Base-by-base conservation (phyloP, 805 yeast species). In the Kuraishia capsulata region DNA sequence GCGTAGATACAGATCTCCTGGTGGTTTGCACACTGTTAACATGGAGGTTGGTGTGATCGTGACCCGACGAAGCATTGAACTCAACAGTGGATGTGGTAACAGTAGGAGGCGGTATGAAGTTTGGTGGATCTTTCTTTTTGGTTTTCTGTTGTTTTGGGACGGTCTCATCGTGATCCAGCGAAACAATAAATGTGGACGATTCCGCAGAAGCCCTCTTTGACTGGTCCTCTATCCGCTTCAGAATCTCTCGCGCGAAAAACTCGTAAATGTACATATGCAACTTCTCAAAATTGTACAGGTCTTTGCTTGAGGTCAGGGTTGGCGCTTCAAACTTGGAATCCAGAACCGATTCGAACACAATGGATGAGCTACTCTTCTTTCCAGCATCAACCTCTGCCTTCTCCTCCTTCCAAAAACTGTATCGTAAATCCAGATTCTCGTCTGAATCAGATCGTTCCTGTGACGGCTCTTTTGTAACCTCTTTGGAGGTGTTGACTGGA, bases 291-390 rank as follows among this genome's bases (percentile, higher is more conserved):
- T 30, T 11, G 20, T 17, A 30, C 20, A 30, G 10, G 20, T 30
- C 33, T 6, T 11, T 11, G 20, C 10, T 18, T 6, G 10, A 8
- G 18, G 19, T 18, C 17, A 36, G 21, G 16, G 13, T 9, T 33
- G 13, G 9, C 30, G 6, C 19, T 10, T 26, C 21, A 28, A 25
- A 36, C 33, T 17, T 30, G 18, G 20, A 17, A 24, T 20, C 19
- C 9, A 36, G 42, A 19, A 38, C 29, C 8, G 18, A 24, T 37
- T 35, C 29, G 13, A 34, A 38, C 18, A 30, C 20, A 10, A 23
- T 17, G 39, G 20, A 35, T 20, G 33, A 35, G 23, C 35, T 20
- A 5, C 17, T 21, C 18, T 31, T 26, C 19, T 23, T 30, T 11
- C 14, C 11, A 5, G 18, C 21, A 1, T 20, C 13, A n/a, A 17